Evolutionary conservation across 2,329 filamentous ascomycete genomes (phyloP).

Genomic region (Hypoxylon sp.): DNA sequence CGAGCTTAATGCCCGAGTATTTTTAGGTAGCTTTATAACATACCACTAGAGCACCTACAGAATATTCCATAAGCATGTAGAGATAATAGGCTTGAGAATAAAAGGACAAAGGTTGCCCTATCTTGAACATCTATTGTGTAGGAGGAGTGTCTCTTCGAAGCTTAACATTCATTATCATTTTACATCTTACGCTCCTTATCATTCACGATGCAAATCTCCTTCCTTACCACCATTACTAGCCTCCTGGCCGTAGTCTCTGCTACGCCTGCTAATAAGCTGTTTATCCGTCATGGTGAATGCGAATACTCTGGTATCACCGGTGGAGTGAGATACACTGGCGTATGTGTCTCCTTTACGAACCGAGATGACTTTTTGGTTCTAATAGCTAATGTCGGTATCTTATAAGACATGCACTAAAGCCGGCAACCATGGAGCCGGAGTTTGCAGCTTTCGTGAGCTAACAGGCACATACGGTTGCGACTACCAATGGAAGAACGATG

Average conservation of each 20-base stretch:
- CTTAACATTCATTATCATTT: not conserved
- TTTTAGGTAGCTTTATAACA: not conserved
- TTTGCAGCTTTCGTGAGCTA: not conserved
- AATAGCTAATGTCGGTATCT: not conserved
- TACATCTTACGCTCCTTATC: not conserved
- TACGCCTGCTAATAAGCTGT: constrained; percentile 9
- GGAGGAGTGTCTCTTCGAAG: not conserved
- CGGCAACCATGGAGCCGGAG: constrained; percentile 13
- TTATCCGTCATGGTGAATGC: constrained; percentile 10
- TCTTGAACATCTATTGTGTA: not conserved
- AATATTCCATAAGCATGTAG: not conserved
- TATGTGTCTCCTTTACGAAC: not conserved
- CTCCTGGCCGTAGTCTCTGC: not conserved
- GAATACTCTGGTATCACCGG: constrained; percentile 11
- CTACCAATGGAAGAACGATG: constrained; percentile 16
- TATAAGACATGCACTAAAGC: constrained; percentile 7
- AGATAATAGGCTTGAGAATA: not conserved
- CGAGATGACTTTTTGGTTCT: not conserved
- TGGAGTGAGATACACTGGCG: constrained; percentile 1
- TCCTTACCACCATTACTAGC: not conserved
- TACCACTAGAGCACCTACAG: too few species aligned
- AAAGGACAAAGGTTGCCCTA: not conserved
- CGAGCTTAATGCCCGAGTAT: not conserved
- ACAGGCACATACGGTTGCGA: constrained; percentile 3
- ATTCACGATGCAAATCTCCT: not conserved